Percentiles rank a stretch among this genome's conserved stretches.
Conservation (phyloP, 2,329 filamentous ascomycete genomes). For the Diaporthe citrichinensis region DNA sequence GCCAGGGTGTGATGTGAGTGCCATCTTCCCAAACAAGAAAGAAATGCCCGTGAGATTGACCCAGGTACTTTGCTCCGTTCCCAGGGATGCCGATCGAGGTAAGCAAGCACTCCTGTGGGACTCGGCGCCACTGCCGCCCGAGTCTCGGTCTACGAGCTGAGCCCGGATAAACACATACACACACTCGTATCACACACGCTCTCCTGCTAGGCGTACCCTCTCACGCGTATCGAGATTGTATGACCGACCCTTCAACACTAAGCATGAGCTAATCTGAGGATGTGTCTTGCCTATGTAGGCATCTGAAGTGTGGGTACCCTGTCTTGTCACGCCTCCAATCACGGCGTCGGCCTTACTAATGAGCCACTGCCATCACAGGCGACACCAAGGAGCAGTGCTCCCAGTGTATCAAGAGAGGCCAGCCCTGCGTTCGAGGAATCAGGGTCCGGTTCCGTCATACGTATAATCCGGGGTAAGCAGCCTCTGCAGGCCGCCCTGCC, state of each 20-base stretch:
- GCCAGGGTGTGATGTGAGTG: slow-evolving; percentile 22
- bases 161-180: neutral
- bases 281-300: slow-evolving; percentile 6
- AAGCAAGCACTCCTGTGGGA: slow-evolving; percentile 6
- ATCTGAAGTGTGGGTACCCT: slow-evolving; percentile 22
- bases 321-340: slow-evolving; percentile 11
- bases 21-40: slow-evolving; percentile 5
- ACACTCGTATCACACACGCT: neutral
- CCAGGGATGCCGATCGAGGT: slow-evolving; percentile 27
- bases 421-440: slow-evolving; percentile 35
- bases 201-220: neutral
- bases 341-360: neutral
- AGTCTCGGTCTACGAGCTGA: neutral
- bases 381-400: slow-evolving; percentile 34
- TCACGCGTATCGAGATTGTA: slow-evolving; percentile 2
- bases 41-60: slow-evolving; percentile 18
- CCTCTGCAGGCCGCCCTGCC: neutral
- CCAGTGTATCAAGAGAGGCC: slow-evolving; percentile 36
- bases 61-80: neutral
- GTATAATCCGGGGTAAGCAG: slow-evolving; percentile 35
- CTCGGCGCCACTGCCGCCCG: slow-evolving; percentile 1
- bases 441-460: slow-evolving; percentile 39
- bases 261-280: slow-evolving; percentile 2
- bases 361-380: neutral
- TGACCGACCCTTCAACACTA: neutral